Base-by-base conservation (phyloP, 192 early-diverging fungal genomes). In the Coemansia sp. region DNA sequence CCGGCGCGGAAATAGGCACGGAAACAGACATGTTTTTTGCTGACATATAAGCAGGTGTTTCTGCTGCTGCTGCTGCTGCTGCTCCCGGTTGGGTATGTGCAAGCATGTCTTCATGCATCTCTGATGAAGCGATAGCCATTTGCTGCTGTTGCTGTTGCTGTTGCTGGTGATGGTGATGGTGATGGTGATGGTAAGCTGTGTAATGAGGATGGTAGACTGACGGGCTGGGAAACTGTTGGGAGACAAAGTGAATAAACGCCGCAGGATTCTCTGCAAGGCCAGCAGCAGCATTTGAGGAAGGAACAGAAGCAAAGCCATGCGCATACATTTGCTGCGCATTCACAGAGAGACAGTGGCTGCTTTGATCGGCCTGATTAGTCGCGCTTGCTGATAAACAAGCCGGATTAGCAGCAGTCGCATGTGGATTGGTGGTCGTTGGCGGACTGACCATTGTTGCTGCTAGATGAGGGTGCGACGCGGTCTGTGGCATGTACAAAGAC, bases 251-350 rank as follows among this genome's bases (percentile, higher is more conserved):
- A 52, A 27, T 27, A 14, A 14, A 27, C 19, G 50, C 20, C 7
- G 11, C 27, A 28, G 50, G 50, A 52, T 52, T 52, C 11, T 52
- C 24, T 28, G 24, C 50, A 42, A 42, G 39, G 39, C 39, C 11
- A 10, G 39, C 11, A 9, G 39, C 39, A 8, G 39, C 39, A 42
- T 42, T 42, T 10, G 14, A 42, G 39, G 39, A 42, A 42, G 39
- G 39, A 42, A 16, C 39, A 42, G 39, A 42, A 42, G 39, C 39
- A 10, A 42, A 42, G 50, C 18, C 10, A 3, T 30, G 54, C 54
- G 54, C 54, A 20, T 35, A 55, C 32, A 55, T 10, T n/a, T 28
- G 54, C 54, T 55, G 54, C 54, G 54, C 54, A 55, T 55, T 55
- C 6, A 55, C 20, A 19, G 19, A 34, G n/a, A 30, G n/a, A 18